phyloP scores from a whole-genome alignment of 2,329 filamentous ascomycete genomes.

The Sordariomycetes sp. region DNA sequence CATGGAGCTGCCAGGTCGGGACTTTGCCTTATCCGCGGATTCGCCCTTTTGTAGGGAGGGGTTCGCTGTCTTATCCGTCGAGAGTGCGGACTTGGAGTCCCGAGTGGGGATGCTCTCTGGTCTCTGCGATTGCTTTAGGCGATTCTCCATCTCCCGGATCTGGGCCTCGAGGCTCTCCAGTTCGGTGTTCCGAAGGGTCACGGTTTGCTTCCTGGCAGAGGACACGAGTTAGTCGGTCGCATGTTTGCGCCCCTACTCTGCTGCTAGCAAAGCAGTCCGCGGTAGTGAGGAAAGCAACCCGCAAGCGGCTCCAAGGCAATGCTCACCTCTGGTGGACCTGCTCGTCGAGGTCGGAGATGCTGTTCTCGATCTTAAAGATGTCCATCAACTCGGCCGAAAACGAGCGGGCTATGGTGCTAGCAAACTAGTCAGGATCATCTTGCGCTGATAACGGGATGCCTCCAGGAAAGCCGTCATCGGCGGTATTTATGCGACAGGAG shows the following conservation, averaged over 20 bases:
- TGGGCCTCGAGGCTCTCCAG: slow-evolving; percentile 76
- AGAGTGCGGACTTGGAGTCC: slow-evolving; percentile 4
- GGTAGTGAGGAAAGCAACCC: not conserved
- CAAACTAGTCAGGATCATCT: slow-evolving; percentile 5
- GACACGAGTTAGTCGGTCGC: not conserved
- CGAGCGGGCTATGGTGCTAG: slow-evolving; percentile 72
- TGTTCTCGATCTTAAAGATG: slow-evolving; percentile 78
- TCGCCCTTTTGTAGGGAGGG: slow-evolving; percentile 9
- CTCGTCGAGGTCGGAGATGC: slow-evolving; percentile 58
- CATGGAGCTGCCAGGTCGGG: slow-evolving; percentile 37
- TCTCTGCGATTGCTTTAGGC: slow-evolving; percentile 34
- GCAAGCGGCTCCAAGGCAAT: not conserved
- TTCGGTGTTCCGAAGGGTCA: slow-evolving; percentile 62
- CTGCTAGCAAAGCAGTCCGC: slow-evolving; percentile 4
- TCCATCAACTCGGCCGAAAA: slow-evolving; percentile 80
- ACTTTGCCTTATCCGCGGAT: slow-evolving; percentile 18
- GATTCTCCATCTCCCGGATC: slow-evolving; percentile 74
- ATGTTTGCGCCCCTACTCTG: not conserved
- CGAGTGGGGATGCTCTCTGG: slow-evolving; percentile 1
- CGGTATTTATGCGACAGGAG: not conserved
- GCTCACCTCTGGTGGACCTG: slow-evolving; percentile 67
- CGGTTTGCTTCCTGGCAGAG: slow-evolving; percentile 58
- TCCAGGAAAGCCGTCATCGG: not conserved
- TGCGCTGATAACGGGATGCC: not conserved
- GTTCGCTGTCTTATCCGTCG: slow-evolving; percentile 8